Conservation (phyloP, 352 stramenopile genomes). For the Thraustochytrium sp. region DNA sequence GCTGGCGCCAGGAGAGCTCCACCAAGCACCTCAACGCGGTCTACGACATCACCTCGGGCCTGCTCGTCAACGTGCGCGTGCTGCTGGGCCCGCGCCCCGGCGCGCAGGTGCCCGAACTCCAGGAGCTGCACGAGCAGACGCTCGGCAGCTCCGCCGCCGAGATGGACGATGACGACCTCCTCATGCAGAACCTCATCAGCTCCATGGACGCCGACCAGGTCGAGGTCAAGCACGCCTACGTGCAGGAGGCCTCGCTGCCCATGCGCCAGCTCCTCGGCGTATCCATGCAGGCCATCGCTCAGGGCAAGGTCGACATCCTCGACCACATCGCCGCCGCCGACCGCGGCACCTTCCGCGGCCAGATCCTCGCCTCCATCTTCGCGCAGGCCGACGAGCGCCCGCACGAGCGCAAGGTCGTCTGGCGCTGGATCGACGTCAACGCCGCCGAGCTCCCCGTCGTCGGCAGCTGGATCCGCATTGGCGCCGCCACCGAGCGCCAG, state of each 20-base stretch:
- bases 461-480: slow-evolving; percentile 22
- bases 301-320: slow-evolving; percentile 4
- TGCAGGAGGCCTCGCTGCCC: slow-evolving; percentile 23
- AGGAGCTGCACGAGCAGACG: no score
- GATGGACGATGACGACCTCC: neutral
- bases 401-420: neutral
- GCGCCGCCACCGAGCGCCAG: neutral
- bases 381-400: neutral
- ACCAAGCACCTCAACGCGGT: neutral
- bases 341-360: neutral
- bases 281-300: neutral
- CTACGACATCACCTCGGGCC: slow-evolving; percentile 33
- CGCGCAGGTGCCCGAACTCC: neutral
- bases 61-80: neutral
- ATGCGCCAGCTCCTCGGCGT: slow-evolving; percentile 22
- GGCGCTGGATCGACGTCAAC: slow-evolving; percentile 26
- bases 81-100: neutral
- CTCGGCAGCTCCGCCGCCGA: no score
- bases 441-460: neutral
- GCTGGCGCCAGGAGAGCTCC: neutral
- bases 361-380: slow-evolving; percentile 5
- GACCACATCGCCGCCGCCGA: neutral
- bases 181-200: neutral
- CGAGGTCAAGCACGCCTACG: neutral
- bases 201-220: neutral